These are phyloP conservation scores for Rhizopus arrhizus DNA, from an alignment of 371 early-diverging fungal species.

Conservation along the genomic window DNA sequence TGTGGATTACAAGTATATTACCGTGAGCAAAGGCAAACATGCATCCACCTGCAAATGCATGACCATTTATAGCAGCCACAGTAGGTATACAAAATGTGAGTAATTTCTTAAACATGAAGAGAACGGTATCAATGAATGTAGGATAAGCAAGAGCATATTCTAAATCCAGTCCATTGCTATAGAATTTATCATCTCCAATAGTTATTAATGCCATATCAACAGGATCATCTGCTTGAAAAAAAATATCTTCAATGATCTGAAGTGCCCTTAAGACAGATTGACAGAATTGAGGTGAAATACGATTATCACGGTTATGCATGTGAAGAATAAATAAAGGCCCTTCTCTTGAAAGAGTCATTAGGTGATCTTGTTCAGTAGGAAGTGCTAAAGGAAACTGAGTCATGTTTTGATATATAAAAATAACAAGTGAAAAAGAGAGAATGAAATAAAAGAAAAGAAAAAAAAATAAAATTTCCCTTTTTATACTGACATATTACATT, in stretches of 20 bases:
- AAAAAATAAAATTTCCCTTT: background rate
- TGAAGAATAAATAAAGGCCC: constrained; percentile 63
- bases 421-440: background rate
- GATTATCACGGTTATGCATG: constrained; percentile 68
- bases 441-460: background rate
- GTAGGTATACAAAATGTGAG: constrained; percentile 77
- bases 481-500: background rate
- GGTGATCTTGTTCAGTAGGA: constrained; percentile 42
- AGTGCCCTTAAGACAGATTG: constrained; percentile 59
- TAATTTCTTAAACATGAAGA: constrained; percentile 52
- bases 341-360: constrained; percentile 54
- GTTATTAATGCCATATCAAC: constrained; percentile 65
- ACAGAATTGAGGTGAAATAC: constrained; percentile 67
- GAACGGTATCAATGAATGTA: constrained; percentile 56
- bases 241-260: constrained; percentile 59
- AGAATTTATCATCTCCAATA: constrained; percentile 70
- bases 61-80: constrained; percentile 82
- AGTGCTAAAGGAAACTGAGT: constrained; percentile 36
- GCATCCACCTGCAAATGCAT: constrained; percentile 87
- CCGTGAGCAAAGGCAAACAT: constrained; percentile 80
- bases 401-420: constrained; percentile 11
- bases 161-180: constrained; percentile 78
- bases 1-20: constrained; percentile 12
- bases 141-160: constrained; percentile 42
- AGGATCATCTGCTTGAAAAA: constrained; percentile 41